These are phyloP conservation scores for Calonectria hongkongensis DNA, from an alignment of 2,329 filamentous ascomycete genomes.

Conservation along the genomic window DNA sequence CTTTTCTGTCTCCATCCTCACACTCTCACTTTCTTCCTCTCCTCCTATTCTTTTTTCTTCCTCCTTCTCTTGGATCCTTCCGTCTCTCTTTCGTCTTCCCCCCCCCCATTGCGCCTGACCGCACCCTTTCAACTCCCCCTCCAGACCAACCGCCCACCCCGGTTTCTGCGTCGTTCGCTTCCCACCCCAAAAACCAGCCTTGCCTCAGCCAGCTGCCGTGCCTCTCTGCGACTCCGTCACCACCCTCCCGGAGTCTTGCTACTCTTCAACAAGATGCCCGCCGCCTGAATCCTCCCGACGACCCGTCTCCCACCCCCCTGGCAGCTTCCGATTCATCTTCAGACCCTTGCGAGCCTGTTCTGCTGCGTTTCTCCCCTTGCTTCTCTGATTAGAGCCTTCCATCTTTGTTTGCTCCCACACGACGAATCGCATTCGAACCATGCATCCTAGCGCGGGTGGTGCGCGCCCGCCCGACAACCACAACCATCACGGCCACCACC, in stretches of 20 bases:
- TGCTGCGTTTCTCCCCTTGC: not conserved
- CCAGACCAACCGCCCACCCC: constrained; percentile 35
- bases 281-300: constrained; percentile 36
- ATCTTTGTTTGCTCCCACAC: constrained; percentile 5
- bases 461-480: constrained; percentile 47
- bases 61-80: constrained; percentile 28
- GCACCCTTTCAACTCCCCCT: constrained; percentile 16
- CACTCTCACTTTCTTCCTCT: constrained; percentile 21
- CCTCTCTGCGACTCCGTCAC: constrained; percentile 22
- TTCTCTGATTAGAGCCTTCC: not conserved
- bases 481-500: constrained; percentile 43
- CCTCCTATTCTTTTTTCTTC: constrained; percentile 27
- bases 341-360: constrained; percentile 27
- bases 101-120: constrained; percentile 33
- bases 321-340: constrained; percentile 16
- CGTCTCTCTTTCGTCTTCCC: constrained; percentile 29
- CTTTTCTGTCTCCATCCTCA: constrained; percentile 31
- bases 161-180: constrained; percentile 48
- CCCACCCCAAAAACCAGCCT: constrained; percentile 10
- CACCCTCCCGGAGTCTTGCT: constrained; percentile 38
- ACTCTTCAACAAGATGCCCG: constrained; percentile 40
- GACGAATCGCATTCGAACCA: constrained; percentile 43
- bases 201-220: not conserved
- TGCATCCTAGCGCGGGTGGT: constrained; percentile 51
- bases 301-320: constrained; percentile 24